Base-by-base conservation (phyloP, 108 stramenopile genomes). In the Skeletonema costatum region DNA sequence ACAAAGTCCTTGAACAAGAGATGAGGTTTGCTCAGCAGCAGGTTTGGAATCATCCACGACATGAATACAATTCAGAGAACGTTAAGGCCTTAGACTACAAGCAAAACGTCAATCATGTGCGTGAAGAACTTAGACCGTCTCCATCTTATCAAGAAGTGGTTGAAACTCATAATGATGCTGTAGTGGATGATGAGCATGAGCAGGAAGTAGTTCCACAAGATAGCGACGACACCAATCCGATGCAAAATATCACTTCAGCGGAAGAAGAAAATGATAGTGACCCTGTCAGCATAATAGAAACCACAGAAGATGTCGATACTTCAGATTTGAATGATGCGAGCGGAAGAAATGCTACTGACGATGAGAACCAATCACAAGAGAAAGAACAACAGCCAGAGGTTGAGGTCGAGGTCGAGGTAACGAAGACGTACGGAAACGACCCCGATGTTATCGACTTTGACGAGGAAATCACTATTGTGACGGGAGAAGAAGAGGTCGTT, bases 1-100 rank as follows among this genome's bases (percentile, higher is more conserved):
- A 83, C 48, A 76, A 76, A 64, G 75, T 83, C 62, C 82, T 83
- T 38, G 75, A 83, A 60, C 82, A 83, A 63, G 82, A 83, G 70
- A 69, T 67, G 59, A 71, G 39, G 42, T 25, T 73, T 33, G 58
- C 30, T 14, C 56, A 29, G 36, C 53, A 53, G 53, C 53, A 53
- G 21, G 53, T 53, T 53, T 53, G 53, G 53, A 53, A 42, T 60
- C 64, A 29, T 50, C 62, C 61, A 31, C 44, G 69, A 29, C 44
- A 44, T 33, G 63, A 32, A 35, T 46, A 19, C 1, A 62, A 68
- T 64, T 21, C 44, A 59, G 67, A 62, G 53, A 59, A 38, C 46
- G 38, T 38, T 0, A 44, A 50, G 11, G 71, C 59, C 21, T 64
- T 83, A 30, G 82, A 70, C 62, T 83, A 83, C 46, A 39, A 68